Conservation (phyloP, 345 rosid species). For the Xanthoceras sorbifolium region DNA sequence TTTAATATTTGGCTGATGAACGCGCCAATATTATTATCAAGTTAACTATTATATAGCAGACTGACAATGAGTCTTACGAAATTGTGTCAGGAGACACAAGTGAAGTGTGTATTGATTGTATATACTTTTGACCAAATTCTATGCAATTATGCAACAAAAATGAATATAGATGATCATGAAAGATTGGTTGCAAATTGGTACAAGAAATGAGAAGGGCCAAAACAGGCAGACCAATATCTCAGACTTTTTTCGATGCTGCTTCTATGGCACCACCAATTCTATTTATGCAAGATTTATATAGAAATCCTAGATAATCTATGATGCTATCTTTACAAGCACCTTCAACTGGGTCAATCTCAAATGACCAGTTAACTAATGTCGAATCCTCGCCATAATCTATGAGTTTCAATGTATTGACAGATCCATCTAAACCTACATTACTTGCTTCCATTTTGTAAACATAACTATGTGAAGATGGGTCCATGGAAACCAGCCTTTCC, state of each 20-base stretch:
- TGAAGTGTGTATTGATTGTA: background rate
- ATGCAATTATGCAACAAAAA: background rate
- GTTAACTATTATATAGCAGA: no score
- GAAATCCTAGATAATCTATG: conserved; percentile 50
- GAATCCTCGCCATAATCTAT: conserved; percentile 44
- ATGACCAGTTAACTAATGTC: conserved; percentile 47
- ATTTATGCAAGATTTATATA: conserved; percentile 50
- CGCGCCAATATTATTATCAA: no score
- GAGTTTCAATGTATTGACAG: conserved; percentile 42
- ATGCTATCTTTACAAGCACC: conserved; percentile 43
- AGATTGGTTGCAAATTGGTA: conserved; percentile 9
- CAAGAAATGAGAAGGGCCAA: conserved; percentile 8
- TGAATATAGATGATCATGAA: background rate
- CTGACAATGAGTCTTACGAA: no score
- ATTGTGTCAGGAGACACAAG: no score
- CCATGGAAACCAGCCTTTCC: conserved; percentile 53
- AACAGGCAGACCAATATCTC: background rate
- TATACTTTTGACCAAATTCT: background rate
- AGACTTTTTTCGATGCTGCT: conserved; percentile 24
- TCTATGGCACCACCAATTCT: conserved; percentile 46
- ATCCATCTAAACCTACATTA: conserved; percentile 57
- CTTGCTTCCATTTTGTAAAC: conserved; percentile 53
- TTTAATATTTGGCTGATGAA: no score
- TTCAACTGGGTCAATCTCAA: conserved; percentile 43
- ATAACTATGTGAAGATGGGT: conserved; percentile 34